Evolutionary conservation across 345 rosid species (phyloP).

Genomic region (Triadica sebifera): DNA sequence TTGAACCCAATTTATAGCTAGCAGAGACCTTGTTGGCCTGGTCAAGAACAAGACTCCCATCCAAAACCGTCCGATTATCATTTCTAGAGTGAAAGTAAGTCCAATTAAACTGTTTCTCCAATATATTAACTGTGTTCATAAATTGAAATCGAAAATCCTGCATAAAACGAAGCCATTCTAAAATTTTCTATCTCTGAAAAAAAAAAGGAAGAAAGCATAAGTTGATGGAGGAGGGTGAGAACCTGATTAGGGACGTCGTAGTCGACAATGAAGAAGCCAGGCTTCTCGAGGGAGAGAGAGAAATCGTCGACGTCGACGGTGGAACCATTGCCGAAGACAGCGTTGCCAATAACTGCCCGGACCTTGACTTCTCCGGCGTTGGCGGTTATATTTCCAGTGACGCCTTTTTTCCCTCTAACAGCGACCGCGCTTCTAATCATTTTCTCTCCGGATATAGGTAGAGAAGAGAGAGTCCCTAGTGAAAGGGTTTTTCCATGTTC

Average conservation of each 20-base stretch:
- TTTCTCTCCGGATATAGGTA: background rate
- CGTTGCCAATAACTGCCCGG: conserved; percentile 64
- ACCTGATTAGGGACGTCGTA: conserved; percentile 28
- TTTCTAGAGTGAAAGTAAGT: conserved; percentile 27
- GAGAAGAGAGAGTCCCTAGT: background rate
- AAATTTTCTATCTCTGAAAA: background rate
- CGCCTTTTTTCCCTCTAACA: conserved; percentile 24
- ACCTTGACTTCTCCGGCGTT: conserved; percentile 70
- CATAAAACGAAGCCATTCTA: background rate
- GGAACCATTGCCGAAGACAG: conserved; percentile 42
- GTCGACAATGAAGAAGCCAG: conserved; percentile 31
- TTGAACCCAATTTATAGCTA: conserved; percentile 23
- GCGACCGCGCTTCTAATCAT: conserved; percentile 22
- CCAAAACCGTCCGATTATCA: conserved; percentile 29
- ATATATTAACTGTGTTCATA: conserved; percentile 29
- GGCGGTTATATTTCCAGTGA: conserved; percentile 42
- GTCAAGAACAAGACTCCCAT: conserved; percentile 31
- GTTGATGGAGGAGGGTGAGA: background rate
- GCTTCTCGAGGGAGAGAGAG: conserved; percentile 27
- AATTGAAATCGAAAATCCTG: conserved; percentile 42
- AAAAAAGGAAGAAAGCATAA: background rate
- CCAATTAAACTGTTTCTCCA: conserved; percentile 34
- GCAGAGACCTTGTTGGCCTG: conserved; percentile 31
- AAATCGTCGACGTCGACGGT: conserved; percentile 15
- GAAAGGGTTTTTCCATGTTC: background rate